Percentiles rank a stretch among this genome's conserved stretches.
phyloP scores from a whole-genome alignment of 1,284 basidiomycete species.

The Sporisorium scitamineum region DNA sequence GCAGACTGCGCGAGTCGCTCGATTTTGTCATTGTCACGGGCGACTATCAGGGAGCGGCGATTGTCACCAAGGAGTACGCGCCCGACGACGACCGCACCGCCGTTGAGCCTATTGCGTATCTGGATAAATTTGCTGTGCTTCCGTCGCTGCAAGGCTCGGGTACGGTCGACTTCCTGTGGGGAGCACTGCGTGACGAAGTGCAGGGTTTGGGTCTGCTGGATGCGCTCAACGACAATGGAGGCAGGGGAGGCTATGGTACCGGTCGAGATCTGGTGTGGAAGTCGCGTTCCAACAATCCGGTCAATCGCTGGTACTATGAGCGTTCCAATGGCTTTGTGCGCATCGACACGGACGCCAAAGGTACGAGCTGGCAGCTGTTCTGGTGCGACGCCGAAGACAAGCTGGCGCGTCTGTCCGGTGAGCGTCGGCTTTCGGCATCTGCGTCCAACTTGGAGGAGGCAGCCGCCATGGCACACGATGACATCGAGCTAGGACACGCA shows the following conservation, averaged over 20 bases:
- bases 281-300: conserved; percentile 88
- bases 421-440: conserved; percentile 49
- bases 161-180: conserved; percentile 99
- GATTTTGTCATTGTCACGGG: conserved; percentile 96
- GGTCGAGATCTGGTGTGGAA: conserved; percentile 98
- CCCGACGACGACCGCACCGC: conserved; percentile 45
- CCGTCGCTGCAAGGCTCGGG: conserved; percentile 96
- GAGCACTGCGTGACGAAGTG: conserved; percentile 96
- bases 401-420: conserved; percentile 57
- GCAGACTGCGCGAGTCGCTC: conserved; percentile 79
- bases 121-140: conserved; percentile 98
- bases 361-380: conserved; percentile 83
- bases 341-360: conserved; percentile 70
- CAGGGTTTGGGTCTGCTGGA: conserved; percentile 93
- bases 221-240: conserved; percentile 91
- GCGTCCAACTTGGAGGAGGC: conserved; percentile 38
- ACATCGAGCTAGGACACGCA: conserved; percentile 29
- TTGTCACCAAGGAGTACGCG: conserved; percentile 85
- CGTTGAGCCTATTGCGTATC: conserved; percentile 79
- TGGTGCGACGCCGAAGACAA: conserved; percentile 97
- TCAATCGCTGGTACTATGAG: conserved; percentile 99
- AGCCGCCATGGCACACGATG: conserved; percentile 38
- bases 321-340: conserved; percentile 89
- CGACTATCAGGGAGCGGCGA: conserved; percentile 93
- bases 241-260: conserved; percentile 84